Percentiles rank a stretch among this genome's conserved stretches.
Evolutionary conservation across 192 early-diverging fungal species (phyloP).

Genomic region (Backusella morwellensis): DNA sequence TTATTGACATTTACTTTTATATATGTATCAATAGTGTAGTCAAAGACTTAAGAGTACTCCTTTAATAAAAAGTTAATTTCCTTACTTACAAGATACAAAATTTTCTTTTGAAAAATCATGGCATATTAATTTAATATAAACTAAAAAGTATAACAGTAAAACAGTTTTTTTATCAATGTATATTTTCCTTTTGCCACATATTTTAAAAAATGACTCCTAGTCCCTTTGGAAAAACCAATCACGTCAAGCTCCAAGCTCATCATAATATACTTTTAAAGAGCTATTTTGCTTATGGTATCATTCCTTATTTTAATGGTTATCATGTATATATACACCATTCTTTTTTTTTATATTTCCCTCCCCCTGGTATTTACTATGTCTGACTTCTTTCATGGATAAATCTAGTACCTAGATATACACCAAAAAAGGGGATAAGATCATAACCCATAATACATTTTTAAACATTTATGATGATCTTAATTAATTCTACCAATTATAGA

Average conservation of each 20-base stretch:
- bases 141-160: too few species aligned
- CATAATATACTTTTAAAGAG: neutral
- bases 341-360: neutral
- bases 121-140: too few species aligned
- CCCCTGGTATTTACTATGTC: neutral
- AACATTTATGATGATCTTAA: neutral
- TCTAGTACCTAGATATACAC: neutral
- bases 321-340: neutral
- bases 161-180: too few species aligned
- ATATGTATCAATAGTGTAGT: too few species aligned
- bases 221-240: neutral
- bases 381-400: neutral
- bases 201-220: neutral
- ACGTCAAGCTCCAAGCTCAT: neutral
- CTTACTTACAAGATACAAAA: too few species aligned
- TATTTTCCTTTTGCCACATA: too few species aligned
- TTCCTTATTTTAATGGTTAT: neutral
- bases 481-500: neutral
- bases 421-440: neutral
- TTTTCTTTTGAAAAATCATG: too few species aligned
- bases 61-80: too few species aligned
- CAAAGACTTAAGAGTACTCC: too few species aligned
- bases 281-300: neutral
- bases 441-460: too few species aligned
- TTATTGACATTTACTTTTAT: too few species aligned